Percentiles rank a stretch among this genome's conserved stretches.
Conservation (phyloP, 2,329 filamentous ascomycete species). For the Corinectria fuckeliana region DNA sequence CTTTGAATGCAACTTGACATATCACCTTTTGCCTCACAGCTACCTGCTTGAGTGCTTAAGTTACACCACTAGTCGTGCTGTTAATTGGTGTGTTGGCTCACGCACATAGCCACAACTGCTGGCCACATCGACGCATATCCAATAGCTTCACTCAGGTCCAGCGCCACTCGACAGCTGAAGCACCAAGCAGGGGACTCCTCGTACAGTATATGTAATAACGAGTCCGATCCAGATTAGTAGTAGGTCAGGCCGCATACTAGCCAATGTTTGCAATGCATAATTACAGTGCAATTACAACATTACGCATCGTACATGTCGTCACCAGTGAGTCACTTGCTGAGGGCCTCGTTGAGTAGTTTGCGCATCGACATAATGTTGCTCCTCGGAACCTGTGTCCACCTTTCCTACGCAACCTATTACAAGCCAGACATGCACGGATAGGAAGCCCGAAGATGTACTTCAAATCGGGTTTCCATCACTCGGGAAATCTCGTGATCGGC, state of each 20-base stretch:
- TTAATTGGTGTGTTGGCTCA: not conserved
- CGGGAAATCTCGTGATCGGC: too few species aligned
- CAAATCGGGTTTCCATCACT: too few species aligned
- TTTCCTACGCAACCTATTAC: too few species aligned
- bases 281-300: too few species aligned
- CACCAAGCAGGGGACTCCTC: not conserved
- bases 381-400: too few species aligned
- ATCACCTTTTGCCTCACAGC: not conserved
- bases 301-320: not conserved
- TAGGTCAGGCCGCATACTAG: not conserved
- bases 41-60: too few species aligned
- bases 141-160: not conserved
- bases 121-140: not conserved
- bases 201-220: too few species aligned
- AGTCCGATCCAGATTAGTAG: not conserved
- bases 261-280: not conserved
- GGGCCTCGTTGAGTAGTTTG: not conserved
- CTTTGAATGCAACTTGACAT: not conserved
- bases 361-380: not conserved
- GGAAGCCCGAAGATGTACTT: too few species aligned
- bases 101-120: not conserved
- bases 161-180: not conserved
- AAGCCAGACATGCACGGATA: too few species aligned
- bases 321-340: too few species aligned
- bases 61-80: not conserved